Evolutionary conservation across 2,329 filamentous ascomycete genomes (phyloP), one percentile per base, ranked within the genome.

Genomic region (Cordyceps javanica): DNA sequence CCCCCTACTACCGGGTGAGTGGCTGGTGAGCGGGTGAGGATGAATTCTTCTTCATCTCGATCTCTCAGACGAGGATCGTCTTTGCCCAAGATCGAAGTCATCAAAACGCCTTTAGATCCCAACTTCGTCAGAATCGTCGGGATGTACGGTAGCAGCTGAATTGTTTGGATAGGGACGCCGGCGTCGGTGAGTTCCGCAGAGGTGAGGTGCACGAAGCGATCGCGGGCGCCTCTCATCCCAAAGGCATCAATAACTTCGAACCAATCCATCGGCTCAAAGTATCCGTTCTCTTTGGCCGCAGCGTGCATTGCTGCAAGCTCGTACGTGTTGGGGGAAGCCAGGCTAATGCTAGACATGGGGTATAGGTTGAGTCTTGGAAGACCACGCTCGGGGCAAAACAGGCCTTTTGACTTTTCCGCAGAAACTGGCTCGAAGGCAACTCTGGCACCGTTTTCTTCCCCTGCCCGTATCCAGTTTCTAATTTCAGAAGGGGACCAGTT

Each of bases 371-470:
- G 70, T 23, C 70, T 68, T 19, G 72, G 69, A 16, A 73, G 66
- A 11, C 68, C 71, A 30, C 67, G 69, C 57, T 75, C 58, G 16
- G 68, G 62, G 28, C 73, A 73, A 73, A 94, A 95, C 6, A 92
- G 76, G 9, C 84, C 80, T 48, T 80, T 77, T 4, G 90, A 83
- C 75, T 97, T 99, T 59, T 83, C 85, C 1, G 82, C 85, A 1
- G 90, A 96, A 7, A 97, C 94, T 1, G 94, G 93, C 72, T 97
- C 94, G 67, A 93, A 96, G 13, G 89, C 88, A 6, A 92, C 80
- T 21, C 77, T 80, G 16, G 82, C 80, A 5, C 75, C 70, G 59
- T 82, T 74, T 2, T 77, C 69, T 59, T 82, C 83, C 44, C 80
- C 86, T 39, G 83, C 75, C n/a, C 73, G 67, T 41, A 92, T 74